Evolutionary conservation across 768 basidiomycete genomes (phyloP).

Genomic region (Leucosporidium scottii): DNA sequence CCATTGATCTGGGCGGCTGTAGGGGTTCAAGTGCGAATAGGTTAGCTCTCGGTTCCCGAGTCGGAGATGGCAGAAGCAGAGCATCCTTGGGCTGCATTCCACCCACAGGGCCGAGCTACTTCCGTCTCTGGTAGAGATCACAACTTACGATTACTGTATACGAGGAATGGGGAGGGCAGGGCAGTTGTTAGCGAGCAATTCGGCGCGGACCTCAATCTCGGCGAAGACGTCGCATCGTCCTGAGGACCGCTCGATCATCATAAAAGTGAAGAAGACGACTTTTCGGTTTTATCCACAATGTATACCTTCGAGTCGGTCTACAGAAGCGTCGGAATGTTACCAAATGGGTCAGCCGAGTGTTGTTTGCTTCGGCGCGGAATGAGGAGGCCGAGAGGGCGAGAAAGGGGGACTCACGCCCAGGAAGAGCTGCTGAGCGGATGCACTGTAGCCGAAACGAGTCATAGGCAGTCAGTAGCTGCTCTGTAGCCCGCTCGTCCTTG

Average conservation of each 20-base stretch:
- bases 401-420: conserved; percentile 47
- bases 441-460: background rate
- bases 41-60: no score
- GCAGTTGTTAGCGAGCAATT: no score
- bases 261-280: background rate
- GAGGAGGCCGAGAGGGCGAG: background rate
- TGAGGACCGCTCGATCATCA: no score
- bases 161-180: background rate
- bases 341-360: background rate
- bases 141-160: background rate
- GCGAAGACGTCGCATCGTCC: no score
- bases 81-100: no score
- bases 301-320: background rate
- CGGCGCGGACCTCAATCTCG: background rate
- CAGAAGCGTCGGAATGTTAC: background rate
- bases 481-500: background rate
- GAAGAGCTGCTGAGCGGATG: conserved; percentile 65
- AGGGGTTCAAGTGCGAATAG: conserved; percentile 39
- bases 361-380: background rate
- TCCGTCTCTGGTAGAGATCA: no score
- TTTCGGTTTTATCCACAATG: background rate
- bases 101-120: no score
- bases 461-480: background rate
- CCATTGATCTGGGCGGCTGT: conserved; percentile 59
- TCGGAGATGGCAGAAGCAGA: no score